A percentile compares a stretch with the other conserved stretches of the same genome.
phyloP scores from a whole-genome alignment of 345 rosid species.

The Brassica juncea region DNA sequence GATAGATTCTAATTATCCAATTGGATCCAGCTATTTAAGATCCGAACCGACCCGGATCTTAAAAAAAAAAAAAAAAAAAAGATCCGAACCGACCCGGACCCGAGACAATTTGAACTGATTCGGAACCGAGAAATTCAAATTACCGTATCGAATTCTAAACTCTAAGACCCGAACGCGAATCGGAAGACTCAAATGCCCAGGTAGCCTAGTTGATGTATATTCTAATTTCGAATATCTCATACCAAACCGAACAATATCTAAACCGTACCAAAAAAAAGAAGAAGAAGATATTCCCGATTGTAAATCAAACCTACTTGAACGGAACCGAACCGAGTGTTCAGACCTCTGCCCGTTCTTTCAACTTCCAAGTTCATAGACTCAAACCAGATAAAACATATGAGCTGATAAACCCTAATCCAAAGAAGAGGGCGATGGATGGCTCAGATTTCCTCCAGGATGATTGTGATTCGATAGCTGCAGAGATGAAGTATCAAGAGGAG shows the following conservation, averaged over 20 bases:
- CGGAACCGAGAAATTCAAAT: too few species aligned
- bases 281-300: background rate
- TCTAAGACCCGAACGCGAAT: too few species aligned
- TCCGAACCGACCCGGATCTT: too few species aligned
- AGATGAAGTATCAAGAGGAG: constrained; percentile 54
- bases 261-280: background rate
- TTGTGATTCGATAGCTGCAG: constrained; percentile 43
- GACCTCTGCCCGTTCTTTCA: background rate
- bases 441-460: constrained; percentile 39
- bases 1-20: too few species aligned
- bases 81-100: too few species aligned
- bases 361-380: background rate
- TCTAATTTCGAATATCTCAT: too few species aligned
- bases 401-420: background rate
- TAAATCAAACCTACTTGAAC: background rate
- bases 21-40: too few species aligned
- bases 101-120: too few species aligned
- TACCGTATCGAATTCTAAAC: too few species aligned
- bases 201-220: too few species aligned
- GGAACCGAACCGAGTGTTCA: background rate
- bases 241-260: background rate
- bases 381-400: background rate
- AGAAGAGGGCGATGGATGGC: constrained; percentile 26
- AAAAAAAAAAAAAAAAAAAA: too few species aligned
- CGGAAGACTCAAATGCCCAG: too few species aligned